Evolutionary conservation across 345 rosid genomes (phyloP).

Genomic region (Toxicodendron radicans): DNA sequence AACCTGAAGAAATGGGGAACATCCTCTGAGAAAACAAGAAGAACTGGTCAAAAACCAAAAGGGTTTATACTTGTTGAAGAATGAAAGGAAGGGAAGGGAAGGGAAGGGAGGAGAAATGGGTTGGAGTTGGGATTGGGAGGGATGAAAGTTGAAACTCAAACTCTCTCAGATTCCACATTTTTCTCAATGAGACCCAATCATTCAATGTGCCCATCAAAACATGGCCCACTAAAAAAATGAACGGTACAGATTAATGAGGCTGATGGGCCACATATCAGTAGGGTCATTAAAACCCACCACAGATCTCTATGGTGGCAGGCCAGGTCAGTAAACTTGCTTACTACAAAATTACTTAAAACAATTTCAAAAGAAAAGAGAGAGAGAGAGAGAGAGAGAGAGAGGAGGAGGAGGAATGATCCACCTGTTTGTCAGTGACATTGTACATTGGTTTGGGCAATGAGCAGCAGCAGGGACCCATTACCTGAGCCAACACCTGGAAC

Average conservation of each 20-base stretch:
- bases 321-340: not conserved
- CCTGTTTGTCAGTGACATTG: conserved; percentile 79
- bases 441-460: conserved; percentile 62
- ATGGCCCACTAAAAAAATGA: conserved; percentile 22
- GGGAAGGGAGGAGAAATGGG: not conserved
- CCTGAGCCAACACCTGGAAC: conserved; percentile 77
- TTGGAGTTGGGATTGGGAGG: no score
- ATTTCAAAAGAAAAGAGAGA: not conserved
- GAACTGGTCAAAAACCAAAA: no score
- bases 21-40: not conserved
- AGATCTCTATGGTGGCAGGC: conserved; percentile 29
- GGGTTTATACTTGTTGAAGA: no score
- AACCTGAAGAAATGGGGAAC: not conserved
- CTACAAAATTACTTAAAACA: no score
- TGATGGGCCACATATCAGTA: conserved; percentile 12
- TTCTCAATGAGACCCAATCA: conserved; percentile 34
- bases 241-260: conserved; percentile 35
- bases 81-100: no score
- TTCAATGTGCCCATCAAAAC: conserved; percentile 35
- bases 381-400: not conserved
- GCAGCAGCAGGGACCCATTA: conserved; percentile 58
- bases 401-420: conserved; percentile 50
- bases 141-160: conserved; percentile 4
- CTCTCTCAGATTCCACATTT: conserved; percentile 11
- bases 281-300: conserved; percentile 44